phyloP scores from a whole-genome alignment of 352 stramenopile species.

The Pythium apleroticum region DNA sequence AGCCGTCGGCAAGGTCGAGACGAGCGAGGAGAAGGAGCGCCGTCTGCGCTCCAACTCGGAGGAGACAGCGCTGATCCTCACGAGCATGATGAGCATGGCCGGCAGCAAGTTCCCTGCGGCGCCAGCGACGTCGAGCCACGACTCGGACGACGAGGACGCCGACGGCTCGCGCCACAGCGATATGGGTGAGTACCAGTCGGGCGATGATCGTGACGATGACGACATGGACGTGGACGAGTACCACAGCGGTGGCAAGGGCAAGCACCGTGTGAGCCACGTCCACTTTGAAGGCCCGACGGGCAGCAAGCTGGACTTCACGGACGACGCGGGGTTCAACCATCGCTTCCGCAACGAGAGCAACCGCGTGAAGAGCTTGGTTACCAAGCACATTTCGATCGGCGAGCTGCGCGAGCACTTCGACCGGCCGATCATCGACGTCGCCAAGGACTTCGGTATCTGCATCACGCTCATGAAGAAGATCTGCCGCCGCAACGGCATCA shows the following conservation, averaged over 20 bases:
- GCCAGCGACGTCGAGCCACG: constrained; percentile 7
- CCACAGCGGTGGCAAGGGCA: constrained; percentile 25
- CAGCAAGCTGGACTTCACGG: constrained; percentile 74
- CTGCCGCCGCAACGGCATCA: constrained; percentile 67
- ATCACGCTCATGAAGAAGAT: constrained; percentile 91
- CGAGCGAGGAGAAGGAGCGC: constrained; percentile 19
- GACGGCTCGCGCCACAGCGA: constrained; percentile 27
- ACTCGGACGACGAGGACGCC: constrained; percentile 41
- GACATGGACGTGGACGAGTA: constrained; percentile 42
- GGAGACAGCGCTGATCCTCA: constrained; percentile 86
- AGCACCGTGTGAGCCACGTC: constrained; percentile 63
- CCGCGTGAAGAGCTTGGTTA: constrained; percentile 84
- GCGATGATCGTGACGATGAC: constrained; percentile 33
- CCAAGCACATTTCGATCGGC: constrained; percentile 88
- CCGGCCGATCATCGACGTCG: constrained; percentile 86
- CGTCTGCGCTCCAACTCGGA: constrained; percentile 61
- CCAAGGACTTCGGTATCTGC: constrained; percentile 88
- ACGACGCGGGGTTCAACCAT: constrained; percentile 74
- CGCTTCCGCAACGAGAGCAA: constrained; percentile 84
- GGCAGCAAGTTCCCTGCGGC: constrained; percentile 33
- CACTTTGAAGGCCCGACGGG: constrained; percentile 71
- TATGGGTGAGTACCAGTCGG: constrained; percentile 32
- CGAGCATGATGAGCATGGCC: constrained; percentile 76
- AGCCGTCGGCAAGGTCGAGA: constrained; percentile 10
- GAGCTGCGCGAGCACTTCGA: constrained; percentile 85